Evolutionary conservation across 75 land plant genomes (phyloP).

Genomic region (Pseudotsuga menziesii): DNA sequence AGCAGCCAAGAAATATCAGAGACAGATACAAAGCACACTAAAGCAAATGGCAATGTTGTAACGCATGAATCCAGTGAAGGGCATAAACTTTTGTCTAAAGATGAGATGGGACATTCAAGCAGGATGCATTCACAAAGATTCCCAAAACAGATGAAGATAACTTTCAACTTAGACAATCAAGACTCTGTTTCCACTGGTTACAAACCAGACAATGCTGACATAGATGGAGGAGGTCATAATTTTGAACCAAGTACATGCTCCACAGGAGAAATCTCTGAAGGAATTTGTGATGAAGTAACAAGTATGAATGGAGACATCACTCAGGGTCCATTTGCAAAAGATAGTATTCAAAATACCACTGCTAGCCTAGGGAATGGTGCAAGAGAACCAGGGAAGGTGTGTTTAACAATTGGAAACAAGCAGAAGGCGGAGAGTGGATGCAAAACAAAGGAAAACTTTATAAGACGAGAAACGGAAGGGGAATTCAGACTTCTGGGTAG

Average conservation of each 20-base stretch:
- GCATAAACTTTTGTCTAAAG: constrained; percentile 4
- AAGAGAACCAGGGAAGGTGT: constrained; percentile 12
- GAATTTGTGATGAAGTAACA: not conserved
- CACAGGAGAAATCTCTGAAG: not conserved
- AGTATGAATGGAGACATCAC: not conserved
- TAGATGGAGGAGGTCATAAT: not conserved
- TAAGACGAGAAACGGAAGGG: constrained; percentile 68
- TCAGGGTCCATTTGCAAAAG: not conserved
- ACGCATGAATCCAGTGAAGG: constrained; percentile 2
- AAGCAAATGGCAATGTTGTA: not conserved
- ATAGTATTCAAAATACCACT: not conserved
- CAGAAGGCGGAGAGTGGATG: constrained; percentile 6
- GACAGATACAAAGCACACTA: not conserved
- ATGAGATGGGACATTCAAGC: constrained; percentile 5
- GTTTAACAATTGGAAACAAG: constrained; percentile 10
- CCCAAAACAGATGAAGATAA: constrained; percentile 8
- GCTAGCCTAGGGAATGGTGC: constrained; percentile 1
- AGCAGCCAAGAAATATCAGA: not conserved
- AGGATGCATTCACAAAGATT: constrained; percentile 11
- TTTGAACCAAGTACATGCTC: not conserved
- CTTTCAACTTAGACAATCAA: constrained; percentile 10
- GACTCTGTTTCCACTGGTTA: not conserved
- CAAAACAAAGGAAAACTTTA: constrained; percentile 40
- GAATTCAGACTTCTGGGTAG: constrained; percentile 48
- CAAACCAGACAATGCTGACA: not conserved